Base-by-base conservation (phyloP, 2,329 filamentous ascomycete genomes). In the Celoporthe dispersa region DNA sequence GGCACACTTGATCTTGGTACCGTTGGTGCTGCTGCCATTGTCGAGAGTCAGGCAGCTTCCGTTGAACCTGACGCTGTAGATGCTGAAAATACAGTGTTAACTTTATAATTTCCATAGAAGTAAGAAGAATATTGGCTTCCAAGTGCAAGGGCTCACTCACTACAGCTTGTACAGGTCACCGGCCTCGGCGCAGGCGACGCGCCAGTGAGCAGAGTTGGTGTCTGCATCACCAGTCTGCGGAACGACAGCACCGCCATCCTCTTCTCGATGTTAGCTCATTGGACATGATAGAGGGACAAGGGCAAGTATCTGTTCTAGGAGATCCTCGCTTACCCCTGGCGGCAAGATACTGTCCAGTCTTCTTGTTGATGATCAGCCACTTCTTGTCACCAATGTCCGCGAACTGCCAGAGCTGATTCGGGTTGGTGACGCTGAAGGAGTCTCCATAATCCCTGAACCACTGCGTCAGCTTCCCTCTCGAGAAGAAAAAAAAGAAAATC, bases 311-410 rank as follows among this genome's bases (percentile, higher is more conserved):
- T 35, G 11, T 39, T 39, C 37, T 39, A 6, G 12, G 28, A 31
- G 9, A 7, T 28, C 25, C n/a, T 6, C 12, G 51, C 61, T n/a
- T 5, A 64, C 61, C 51, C 64, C 60, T 68, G 67, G 61, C 61
- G n/a, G 51, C 48, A 12, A 68, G 35, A 14, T 68, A 68, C 51
- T 68, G 67, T 19, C 67, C 67, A 11, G 67, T 68, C 51, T 64
- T 64, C 48, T 68, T 68, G 67, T 68, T 68, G 67, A 68, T 68
- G 19, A 68, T 44, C 7, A 68, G 37, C 67, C 67, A 68, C 51
- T 68, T 68, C 51, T 60, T 60, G 37, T 68, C 67, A 22, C 67
- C 67, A 19, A 68, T 68, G 37, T 64, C 61, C 2, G 61, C 67
- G n/a, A 68, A n/a, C 61, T 64, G 61, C 61, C 67, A 68, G 19